Evolutionary conservation across 148 eudicot species (phyloP).

Genomic region (Persicaria maculosa): DNA sequence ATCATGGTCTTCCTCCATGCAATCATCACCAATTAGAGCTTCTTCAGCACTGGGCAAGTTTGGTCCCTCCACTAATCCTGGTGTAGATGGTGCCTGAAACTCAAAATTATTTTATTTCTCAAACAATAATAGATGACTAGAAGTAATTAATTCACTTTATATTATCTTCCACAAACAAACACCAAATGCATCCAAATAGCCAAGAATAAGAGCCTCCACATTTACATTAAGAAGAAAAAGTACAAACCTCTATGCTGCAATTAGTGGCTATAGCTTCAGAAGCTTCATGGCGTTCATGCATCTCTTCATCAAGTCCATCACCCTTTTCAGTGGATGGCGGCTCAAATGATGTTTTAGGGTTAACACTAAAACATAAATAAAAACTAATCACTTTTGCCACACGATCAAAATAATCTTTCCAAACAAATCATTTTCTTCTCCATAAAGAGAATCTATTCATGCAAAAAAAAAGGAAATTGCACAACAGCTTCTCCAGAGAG

Average conservation of each 20-base stretch:
- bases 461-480: background rate
- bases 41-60: constrained; percentile 54
- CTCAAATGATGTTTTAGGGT: constrained; percentile 38
- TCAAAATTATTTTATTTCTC: constrained; percentile 17
- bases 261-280: constrained; percentile 18
- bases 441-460: background rate
- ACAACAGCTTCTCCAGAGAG: background rate
- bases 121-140: constrained; percentile 13
- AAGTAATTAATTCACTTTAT: background rate
- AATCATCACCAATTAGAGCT: constrained; percentile 61
- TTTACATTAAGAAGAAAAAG: background rate
- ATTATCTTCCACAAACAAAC: background rate
- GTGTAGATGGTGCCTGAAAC: constrained; percentile 85
- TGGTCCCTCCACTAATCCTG: constrained; percentile 78
- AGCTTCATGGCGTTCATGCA: constrained; percentile 15
- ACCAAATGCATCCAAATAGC: background rate
- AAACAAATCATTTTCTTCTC: background rate
- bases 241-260: constrained; percentile 7
- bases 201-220: background rate
- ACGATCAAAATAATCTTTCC: background rate
- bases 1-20: constrained; percentile 56
- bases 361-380: constrained; percentile 34
- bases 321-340: constrained; percentile 30
- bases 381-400: background rate
- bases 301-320: constrained; percentile 33